Conservation (phyloP, 139 green algal genomes). For the Chlorella sp. region DNA sequence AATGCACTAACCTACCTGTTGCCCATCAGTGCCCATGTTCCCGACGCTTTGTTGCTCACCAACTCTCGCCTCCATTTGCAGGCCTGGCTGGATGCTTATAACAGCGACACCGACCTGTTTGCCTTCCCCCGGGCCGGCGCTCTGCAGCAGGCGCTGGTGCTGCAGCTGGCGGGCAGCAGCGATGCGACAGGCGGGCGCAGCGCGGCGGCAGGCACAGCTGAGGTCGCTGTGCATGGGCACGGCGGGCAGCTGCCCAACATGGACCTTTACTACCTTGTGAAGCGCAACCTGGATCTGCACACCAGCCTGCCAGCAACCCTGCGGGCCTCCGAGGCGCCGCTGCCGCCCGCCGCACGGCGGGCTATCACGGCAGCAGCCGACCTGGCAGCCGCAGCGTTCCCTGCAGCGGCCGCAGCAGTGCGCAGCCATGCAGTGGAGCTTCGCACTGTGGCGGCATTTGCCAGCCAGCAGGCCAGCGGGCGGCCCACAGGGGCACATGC, state of each 20-base stretch:
- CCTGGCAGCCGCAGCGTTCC: background rate
- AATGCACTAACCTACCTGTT: too few species aligned
- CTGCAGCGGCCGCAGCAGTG: background rate
- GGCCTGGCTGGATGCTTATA: conserved; percentile 64
- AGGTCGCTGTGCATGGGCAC: conserved; percentile 49
- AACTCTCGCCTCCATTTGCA: too few species aligned
- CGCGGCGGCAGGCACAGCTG: conserved; percentile 31
- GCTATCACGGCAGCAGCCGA: background rate
- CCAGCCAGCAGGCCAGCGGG: conserved; percentile 2
- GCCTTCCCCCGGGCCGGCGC: conserved; percentile 50
- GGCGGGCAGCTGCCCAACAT: conserved; percentile 83
- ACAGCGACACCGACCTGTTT: background rate
- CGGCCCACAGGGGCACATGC: conserved; percentile 17
- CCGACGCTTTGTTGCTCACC: background rate
- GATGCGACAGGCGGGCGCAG: conserved; percentile 30
- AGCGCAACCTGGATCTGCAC: conserved; percentile 39
- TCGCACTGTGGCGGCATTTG: conserved; percentile 16
- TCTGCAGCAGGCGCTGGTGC: conserved; percentile 81
- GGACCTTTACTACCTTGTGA: conserved; percentile 75
- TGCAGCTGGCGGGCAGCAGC: conserved; percentile 50
- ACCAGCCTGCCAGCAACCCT: background rate
- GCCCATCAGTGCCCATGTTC: too few species aligned
- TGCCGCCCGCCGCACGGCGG: background rate
- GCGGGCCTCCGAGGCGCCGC: background rate
- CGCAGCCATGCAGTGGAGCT: background rate